Conservation (phyloP, 2,329 filamentous ascomycete genomes). For the Neofusicoccum sp. region DNA sequence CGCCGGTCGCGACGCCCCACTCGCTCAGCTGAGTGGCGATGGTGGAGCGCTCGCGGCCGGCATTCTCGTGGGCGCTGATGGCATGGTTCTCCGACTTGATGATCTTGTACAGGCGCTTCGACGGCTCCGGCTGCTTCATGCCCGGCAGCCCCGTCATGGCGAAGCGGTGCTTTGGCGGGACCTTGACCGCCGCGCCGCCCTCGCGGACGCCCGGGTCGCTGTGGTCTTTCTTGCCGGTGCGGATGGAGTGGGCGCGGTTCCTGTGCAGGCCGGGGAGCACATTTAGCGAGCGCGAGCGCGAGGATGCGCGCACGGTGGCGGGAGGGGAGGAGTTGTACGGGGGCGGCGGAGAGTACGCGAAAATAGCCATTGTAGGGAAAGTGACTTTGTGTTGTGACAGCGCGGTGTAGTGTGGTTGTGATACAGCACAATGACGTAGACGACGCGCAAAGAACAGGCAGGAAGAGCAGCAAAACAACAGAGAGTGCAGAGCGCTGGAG, state of each 20-base stretch:
- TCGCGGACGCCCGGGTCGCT: not conserved
- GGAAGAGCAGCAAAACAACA: conserved; percentile 14
- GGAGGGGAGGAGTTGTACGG: conserved; percentile 29
- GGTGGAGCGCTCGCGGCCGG: conserved; percentile 78
- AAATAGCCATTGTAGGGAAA: conserved; percentile 29
- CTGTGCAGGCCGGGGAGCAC: conserved; percentile 44
- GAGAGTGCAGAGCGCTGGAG: conserved; percentile 1
- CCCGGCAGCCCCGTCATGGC: conserved; percentile 85
- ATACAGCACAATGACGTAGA: not conserved
- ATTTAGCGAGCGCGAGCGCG: conserved; percentile 36
- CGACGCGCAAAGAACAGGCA: conserved; percentile 7
- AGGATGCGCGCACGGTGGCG: conserved; percentile 26
- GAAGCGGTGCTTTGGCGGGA: conserved; percentile 68
- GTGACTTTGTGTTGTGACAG: conserved; percentile 20
- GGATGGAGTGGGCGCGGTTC: conserved; percentile 75
- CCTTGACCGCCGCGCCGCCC: conserved; percentile 46
- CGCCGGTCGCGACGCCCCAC: conserved; percentile 90
- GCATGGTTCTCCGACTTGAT: conserved; percentile 95
- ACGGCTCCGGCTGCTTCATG: conserved; percentile 82
- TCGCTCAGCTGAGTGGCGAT: conserved; percentile 92
- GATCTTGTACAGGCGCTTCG: conserved; percentile 83
- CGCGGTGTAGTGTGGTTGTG: not conserved
- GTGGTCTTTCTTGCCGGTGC: conserved; percentile 55
- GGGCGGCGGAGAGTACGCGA: conserved; percentile 32
- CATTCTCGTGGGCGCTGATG: conserved; percentile 80